These are phyloP conservation scores for Bryoglossum gracile DNA, from an alignment of 495 filamentous ascomycete genomes.

Conservation along the genomic window DNA sequence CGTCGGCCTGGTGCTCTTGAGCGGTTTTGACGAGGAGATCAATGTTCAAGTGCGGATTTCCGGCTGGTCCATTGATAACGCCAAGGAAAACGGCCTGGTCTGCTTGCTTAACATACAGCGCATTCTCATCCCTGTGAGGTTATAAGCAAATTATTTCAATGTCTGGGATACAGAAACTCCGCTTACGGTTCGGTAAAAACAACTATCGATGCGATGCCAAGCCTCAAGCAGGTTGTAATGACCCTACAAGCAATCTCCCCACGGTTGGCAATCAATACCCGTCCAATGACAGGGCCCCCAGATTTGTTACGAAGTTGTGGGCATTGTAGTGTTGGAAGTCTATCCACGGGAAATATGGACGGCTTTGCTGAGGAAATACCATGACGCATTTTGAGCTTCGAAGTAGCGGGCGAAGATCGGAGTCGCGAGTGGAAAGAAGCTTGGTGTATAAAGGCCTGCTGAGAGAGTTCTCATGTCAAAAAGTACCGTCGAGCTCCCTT, in stretches of 20 bases:
- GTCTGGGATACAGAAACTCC: conserved; percentile 84
- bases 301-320: background rate
- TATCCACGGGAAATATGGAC: background rate
- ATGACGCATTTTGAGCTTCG: background rate
- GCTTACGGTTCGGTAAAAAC: conserved; percentile 94
- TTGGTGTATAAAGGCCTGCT: no score
- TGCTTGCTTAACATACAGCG: no score
- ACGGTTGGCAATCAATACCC: conserved; percentile 87
- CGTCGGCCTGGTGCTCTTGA: conserved; percentile 75
- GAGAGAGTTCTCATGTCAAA: no score
- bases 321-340: background rate
- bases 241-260: conserved; percentile 97
- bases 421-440: background rate
- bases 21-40: no score
- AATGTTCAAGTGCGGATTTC: no score
- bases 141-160: no score
- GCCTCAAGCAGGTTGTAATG: no score
- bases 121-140: no score
- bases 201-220: no score
- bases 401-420: background rate
- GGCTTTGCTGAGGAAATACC: background rate
- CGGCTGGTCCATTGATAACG: no score
- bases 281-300: background rate
- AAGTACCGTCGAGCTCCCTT: no score
- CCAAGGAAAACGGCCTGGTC: no score